Base-by-base conservation (phyloP, 306 rosid species). In the Ceratonia siliqua region DNA sequence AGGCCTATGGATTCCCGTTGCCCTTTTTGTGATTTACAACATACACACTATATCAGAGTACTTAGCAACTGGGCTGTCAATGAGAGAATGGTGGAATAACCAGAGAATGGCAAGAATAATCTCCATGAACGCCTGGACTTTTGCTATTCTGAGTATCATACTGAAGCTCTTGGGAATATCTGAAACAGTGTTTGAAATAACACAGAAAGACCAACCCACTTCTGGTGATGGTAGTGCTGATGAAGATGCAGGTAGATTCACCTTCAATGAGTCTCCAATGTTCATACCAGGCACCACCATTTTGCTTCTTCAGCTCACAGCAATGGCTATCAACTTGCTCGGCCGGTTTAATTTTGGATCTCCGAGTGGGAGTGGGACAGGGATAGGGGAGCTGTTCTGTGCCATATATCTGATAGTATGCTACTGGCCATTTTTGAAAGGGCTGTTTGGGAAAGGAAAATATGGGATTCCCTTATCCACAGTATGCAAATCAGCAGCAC, bases 71-170 rank as follows among this genome's bases (percentile, higher is more conserved):
- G 84, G 89, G 20, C 82, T 78, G 27, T 91, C 97, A 1, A 6
- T 86, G 11, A 59, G 70, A 71, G 74, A 81, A 8, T 93, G 98
- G 92, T 88, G 98, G 98, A 93, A 93, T 63, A 88, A 88, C 76
- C 87, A 81, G 27, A 78, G 83, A 81, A 91, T 87, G 96, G 48
- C 62, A n/a, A 85, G 80, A 75, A 82, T 93, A 12, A 76, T 5
- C 35, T 2, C 88, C 43, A 59, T 66, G 32, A 85, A 49, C 49
- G 82, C 88, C 22, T 87, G 82, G 86, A 59, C 88, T 17, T 64
- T 88, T 2, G 88, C 92, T 56, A 20, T 89, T 46, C 36, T 88
- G 15, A 59, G 82, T 69, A 79, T 83, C 41, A 36, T 88, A 11
- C 25, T 76, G 22, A 81, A 91, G 78, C 62, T 89, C 15, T 57